A percentile compares a stretch with the other conserved stretches of the same genome.
phyloP scores from a whole-genome alignment of 2,329 filamentous ascomycete genomes.

The Penicillium sp. region DNA sequence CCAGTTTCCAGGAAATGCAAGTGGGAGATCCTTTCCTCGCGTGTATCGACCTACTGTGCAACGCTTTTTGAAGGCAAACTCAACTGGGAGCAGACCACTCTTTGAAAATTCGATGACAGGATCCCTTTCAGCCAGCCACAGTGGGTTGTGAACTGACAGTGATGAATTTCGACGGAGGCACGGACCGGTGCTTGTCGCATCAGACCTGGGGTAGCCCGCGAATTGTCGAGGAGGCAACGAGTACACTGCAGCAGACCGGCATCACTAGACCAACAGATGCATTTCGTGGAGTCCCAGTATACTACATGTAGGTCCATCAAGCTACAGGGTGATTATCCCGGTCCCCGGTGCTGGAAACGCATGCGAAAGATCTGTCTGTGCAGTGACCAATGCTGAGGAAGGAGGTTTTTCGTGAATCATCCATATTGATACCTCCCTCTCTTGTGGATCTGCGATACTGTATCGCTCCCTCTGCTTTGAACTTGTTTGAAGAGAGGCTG shows the following conservation, averaged over 20 bases:
- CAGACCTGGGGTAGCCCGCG: neutral
- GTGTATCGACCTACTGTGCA: neutral
- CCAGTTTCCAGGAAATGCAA: constrained; percentile 33
- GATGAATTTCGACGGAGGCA: constrained; percentile 5
- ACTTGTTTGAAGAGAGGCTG: too few relatives aligned
- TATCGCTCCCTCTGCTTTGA: too few relatives aligned
- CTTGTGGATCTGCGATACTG: too few relatives aligned
- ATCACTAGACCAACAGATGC: neutral
- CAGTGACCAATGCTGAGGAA: neutral
- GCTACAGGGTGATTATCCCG: constrained; percentile 3
- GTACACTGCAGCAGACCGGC: neutral
- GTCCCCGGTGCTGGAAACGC: constrained; percentile 10
- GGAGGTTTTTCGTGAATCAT: neutral
- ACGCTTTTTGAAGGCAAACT: neutral
- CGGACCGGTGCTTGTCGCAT: constrained; percentile 1
- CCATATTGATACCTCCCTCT: too few relatives aligned
- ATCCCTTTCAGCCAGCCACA: constrained; percentile 22
- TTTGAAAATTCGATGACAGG: constrained; percentile 4
- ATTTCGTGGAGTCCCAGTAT: neutral
- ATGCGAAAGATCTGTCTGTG: constrained; percentile 3
- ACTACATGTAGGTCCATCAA: neutral
- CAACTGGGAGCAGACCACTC: neutral
- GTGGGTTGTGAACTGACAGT: neutral
- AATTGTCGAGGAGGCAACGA: neutral
- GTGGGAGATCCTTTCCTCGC: constrained; percentile 24